A percentile compares a stretch with the other conserved stretches of the same genome.
phyloP scores from a whole-genome alignment of 1,284 basidiomycete genomes.

The Trametes pubescens region DNA sequence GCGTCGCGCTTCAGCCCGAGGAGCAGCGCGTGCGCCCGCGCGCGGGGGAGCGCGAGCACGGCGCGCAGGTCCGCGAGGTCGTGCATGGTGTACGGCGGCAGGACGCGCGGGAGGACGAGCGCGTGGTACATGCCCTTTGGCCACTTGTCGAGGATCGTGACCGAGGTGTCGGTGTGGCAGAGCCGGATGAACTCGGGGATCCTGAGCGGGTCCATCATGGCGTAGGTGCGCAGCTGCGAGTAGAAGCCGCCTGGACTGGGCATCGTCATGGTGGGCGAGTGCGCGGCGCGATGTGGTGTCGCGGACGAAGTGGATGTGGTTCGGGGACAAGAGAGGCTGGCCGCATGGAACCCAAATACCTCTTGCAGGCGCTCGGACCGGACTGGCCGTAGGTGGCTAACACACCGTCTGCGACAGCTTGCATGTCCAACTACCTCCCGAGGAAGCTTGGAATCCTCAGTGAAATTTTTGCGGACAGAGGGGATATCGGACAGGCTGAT shows the following conservation, averaged over 20 bases:
- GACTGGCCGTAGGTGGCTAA: slow-evolving; percentile 6
- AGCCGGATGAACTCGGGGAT: slow-evolving; percentile 73
- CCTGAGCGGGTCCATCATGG: slow-evolving; percentile 50
- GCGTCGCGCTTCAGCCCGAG: slow-evolving; percentile 64
- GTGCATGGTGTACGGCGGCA: slow-evolving; percentile 41
- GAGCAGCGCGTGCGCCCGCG: slow-evolving; percentile 59
- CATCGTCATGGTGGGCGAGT: slow-evolving; percentile 17
- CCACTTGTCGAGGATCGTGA: slow-evolving; percentile 87
- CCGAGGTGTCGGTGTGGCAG: slow-evolving; percentile 61
- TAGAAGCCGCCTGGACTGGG: slow-evolving; percentile 42
- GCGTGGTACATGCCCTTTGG: slow-evolving; percentile 91
- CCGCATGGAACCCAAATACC: neutral
- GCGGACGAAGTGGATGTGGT: neutral
- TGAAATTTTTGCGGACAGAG: too few species aligned
- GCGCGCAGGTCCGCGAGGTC: slow-evolving; percentile 66
- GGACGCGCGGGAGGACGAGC: slow-evolving; percentile 73
- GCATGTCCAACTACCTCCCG: too few species aligned
- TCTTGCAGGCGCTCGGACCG: slow-evolving; percentile 1
- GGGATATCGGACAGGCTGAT: too few species aligned
- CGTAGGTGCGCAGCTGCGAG: slow-evolving; percentile 55
- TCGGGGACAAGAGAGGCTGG: neutral
- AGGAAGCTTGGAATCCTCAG: too few species aligned
- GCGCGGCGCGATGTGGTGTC: neutral
- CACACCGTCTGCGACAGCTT: neutral
- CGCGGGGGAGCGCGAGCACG: slow-evolving; percentile 66